Conservation (phyloP, 305 asterid genomes). For the Lippia alba region DNA sequence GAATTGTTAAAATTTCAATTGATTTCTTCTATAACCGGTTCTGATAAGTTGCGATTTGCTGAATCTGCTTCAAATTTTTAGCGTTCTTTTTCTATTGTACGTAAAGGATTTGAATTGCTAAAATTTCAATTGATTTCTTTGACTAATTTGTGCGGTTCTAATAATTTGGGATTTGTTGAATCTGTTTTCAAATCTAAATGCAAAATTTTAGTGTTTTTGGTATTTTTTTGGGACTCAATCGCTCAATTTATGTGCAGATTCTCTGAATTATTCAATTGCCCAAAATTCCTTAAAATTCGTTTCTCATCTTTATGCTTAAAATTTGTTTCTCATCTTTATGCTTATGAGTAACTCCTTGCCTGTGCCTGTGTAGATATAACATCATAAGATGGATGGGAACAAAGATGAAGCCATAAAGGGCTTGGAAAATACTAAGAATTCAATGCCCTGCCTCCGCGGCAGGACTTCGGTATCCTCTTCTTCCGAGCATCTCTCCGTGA, state of each 20-base stretch:
- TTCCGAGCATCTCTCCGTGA: constrained; percentile 66
- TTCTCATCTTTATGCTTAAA: too few species aligned
- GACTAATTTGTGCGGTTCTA: background rate
- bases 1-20: too few species aligned
- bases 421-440: too few species aligned
- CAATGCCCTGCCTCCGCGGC: too few species aligned
- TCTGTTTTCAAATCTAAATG: background rate
- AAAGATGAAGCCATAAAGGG: constrained; percentile 99
- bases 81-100: too few species aligned
- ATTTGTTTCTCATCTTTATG: background rate
- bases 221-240: background rate
- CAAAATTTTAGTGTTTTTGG: background rate
- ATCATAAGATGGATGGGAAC: constrained; percentile 80
- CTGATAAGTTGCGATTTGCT: background rate
- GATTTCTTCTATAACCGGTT: too few species aligned
- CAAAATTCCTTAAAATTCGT: constrained; percentile 7
- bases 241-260: background rate
- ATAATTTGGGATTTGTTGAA: background rate
- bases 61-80: too few species aligned
- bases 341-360: background rate
- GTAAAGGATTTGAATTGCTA: constrained; percentile 1
- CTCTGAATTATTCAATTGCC: background rate
- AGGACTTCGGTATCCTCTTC: constrained; percentile 60
- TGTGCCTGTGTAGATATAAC: background rate
- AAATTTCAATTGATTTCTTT: background rate